Evolutionary conservation across 257 asterid species (phyloP).

Genomic region (Cruciata laevipes): DNA sequence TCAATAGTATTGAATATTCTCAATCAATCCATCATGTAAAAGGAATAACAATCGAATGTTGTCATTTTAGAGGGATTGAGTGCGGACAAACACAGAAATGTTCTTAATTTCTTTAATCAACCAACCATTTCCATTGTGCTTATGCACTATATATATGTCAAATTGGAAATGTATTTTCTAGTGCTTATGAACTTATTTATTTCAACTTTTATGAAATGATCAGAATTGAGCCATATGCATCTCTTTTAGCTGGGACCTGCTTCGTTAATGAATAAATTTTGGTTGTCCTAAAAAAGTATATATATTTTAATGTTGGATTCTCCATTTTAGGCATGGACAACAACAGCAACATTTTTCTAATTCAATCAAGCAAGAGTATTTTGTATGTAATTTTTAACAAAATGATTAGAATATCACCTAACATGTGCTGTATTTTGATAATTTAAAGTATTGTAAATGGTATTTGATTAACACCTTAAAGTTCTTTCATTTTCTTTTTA

Average conservation of each 20-base stretch:
- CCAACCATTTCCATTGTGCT: neutral
- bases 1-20: neutral
- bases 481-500: neutral
- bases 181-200: neutral
- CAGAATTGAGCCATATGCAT: neutral
- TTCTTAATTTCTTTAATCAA: neutral
- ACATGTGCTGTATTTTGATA: neutral
- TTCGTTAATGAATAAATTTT: neutral
- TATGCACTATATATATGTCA: neutral
- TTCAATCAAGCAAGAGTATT: neutral
- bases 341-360: neutral
- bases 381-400: neutral
- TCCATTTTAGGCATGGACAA: neutral
- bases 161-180: neutral
- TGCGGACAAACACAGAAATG: neutral
- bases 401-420: neutral
- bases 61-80: neutral
- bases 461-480: no score
- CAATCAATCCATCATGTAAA: neutral
- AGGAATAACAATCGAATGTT: constrained; percentile 1
- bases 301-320: neutral
- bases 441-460: no score
- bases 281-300: neutral
- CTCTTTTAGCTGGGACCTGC: neutral
- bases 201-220: neutral